phyloP scores from a whole-genome alignment of 75 land plant species.

The Picea glauca region DNA sequence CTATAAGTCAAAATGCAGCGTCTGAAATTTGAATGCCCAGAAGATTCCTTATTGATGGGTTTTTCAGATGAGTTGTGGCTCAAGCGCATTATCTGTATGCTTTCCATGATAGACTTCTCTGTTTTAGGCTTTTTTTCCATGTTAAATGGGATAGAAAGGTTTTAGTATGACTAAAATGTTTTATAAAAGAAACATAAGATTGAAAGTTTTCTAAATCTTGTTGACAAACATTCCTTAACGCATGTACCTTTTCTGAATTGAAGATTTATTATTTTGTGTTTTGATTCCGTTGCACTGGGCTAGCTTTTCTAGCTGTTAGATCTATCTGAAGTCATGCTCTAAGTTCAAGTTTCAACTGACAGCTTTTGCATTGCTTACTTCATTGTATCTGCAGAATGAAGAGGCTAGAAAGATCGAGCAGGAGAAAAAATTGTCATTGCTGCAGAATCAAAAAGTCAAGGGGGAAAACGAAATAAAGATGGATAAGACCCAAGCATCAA shows the following conservation, averaged over 20 bases:
- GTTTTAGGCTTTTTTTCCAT: background rate
- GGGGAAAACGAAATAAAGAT: conserved; percentile 65
- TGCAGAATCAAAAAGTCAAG: conserved; percentile 71
- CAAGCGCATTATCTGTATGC: background rate
- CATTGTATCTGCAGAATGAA: conserved; percentile 34
- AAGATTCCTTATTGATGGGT: conserved; percentile 2
- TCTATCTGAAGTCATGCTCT: no score
- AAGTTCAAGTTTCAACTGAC: background rate
- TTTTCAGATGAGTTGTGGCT: background rate
- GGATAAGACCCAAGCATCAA: conserved; percentile 80
- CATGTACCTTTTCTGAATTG: background rate
- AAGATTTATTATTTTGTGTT: no score
- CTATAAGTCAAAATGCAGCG: background rate
- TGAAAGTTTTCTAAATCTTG: background rate
- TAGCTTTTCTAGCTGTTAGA: conserved; percentile 2
- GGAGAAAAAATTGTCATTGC: conserved; percentile 66
- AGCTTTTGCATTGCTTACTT: background rate
- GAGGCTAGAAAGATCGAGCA: conserved; percentile 72
- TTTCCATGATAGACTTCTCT: background rate
- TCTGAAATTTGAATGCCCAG: background rate
- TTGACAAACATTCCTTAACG: background rate
- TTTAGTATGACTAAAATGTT: background rate
- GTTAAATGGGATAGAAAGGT: background rate
- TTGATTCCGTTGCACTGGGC: no score
- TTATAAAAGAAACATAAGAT: background rate